These are phyloP conservation scores for Raffaelea deltoideospora DNA, from an alignment of 2,329 filamentous ascomycete genomes.

Conservation along the genomic window DNA sequence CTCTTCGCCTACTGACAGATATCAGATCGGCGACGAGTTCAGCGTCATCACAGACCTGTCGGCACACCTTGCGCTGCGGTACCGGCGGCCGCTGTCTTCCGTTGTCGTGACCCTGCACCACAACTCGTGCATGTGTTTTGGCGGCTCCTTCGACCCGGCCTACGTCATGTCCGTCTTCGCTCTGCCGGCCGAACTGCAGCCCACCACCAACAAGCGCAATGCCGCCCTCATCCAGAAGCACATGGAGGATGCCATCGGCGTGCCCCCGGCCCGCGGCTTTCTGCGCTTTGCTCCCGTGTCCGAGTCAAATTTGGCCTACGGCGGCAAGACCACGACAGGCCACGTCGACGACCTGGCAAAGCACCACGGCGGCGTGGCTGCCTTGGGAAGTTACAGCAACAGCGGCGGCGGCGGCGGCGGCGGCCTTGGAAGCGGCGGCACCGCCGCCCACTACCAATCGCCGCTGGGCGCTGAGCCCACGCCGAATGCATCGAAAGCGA, in stretches of 20 bases:
- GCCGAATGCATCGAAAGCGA: too few species aligned
- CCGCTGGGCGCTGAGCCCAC: too few species aligned
- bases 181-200: slow-evolving; percentile 51
- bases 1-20: too few species aligned
- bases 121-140: slow-evolving; percentile 59
- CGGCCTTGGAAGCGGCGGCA: neutral
- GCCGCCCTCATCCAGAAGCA: slow-evolving; percentile 62
- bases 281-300: slow-evolving; percentile 55
- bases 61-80: slow-evolving; percentile 57
- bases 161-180: slow-evolving; percentile 65
- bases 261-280: slow-evolving; percentile 51
- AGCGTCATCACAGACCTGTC: slow-evolving; percentile 61
- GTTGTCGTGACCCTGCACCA: slow-evolving; percentile 67
- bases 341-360: slow-evolving; percentile 44
- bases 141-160: slow-evolving; percentile 60
- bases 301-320: slow-evolving; percentile 58
- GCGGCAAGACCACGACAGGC: slow-evolving; percentile 53
- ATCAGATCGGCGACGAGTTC: slow-evolving; percentile 58
- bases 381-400: neutral
- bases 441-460: too few species aligned
- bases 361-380: slow-evolving; percentile 14
- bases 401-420: neutral
- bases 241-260: slow-evolving; percentile 54
- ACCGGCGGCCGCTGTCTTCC: slow-evolving; percentile 56
- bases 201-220: slow-evolving; percentile 68